Percentiles rank a stretch among this genome's conserved stretches.
Conservation (phyloP, 1,139 yeast species). For the Geotrichum klebahnii region DNA sequence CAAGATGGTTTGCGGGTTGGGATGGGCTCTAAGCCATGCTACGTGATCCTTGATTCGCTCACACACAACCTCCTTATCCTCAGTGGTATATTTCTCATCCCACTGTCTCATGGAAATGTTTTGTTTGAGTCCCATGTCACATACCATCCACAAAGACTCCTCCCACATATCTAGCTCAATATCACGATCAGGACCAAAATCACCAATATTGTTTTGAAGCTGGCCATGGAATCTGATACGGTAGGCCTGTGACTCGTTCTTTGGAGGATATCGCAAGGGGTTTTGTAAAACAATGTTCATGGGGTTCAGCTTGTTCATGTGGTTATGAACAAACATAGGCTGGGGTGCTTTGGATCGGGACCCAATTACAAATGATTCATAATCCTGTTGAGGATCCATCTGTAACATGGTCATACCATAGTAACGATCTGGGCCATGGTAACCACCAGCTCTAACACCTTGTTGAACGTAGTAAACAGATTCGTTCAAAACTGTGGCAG, state of each 20-base stretch:
- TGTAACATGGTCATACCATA: conserved; percentile 76
- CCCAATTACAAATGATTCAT: conserved; percentile 26
- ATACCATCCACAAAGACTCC: conserved; percentile 53
- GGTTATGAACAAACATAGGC: conserved; percentile 59
- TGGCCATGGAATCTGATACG: conserved; percentile 47
- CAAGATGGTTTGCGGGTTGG: conserved; percentile 7
- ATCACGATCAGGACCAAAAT: no score
- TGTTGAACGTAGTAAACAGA: conserved; percentile 66
- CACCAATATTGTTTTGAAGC: conserved; percentile 48
- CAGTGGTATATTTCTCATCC: conserved; percentile 46
- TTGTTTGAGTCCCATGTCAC: conserved; percentile 42
- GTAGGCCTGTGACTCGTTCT: conserved; percentile 9
- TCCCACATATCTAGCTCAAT: conserved; percentile 61
- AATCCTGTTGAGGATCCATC: conserved; percentile 62
- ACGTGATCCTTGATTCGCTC: conserved; percentile 31
- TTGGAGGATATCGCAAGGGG: conserved; percentile 11
- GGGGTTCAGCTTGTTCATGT: conserved; percentile 63
- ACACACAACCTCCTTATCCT: conserved; percentile 40
- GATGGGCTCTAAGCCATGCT: conserved; percentile 30
- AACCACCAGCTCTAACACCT: conserved; percentile 54
- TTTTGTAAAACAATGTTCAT: conserved; percentile 1
- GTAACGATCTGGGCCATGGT: conserved; percentile 45
- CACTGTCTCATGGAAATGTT: conserved; percentile 48
- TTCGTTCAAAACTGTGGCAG: conserved; percentile 59
- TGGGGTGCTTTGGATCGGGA: conserved; percentile 39